Conservation (phyloP, 129 eudicot species). For the Helianthus tuberosus region DNA sequence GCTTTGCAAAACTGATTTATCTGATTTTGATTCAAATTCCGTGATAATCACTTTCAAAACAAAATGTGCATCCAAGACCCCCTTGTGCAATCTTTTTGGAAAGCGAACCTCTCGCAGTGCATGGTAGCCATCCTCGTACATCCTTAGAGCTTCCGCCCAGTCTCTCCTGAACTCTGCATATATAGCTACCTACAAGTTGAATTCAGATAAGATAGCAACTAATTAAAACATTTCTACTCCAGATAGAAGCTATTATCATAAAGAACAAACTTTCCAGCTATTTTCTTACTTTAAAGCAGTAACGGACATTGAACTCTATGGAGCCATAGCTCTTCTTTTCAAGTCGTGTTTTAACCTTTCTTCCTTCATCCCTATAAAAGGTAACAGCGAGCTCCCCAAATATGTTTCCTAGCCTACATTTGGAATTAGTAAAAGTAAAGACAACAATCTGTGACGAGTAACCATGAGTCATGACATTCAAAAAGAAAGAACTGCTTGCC, state of each 20-base stretch:
- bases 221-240: constrained; percentile 10
- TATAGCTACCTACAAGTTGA: constrained; percentile 85
- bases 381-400: constrained; percentile 72
- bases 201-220: constrained; percentile 28
- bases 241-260: constrained; percentile 6
- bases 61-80: background rate
- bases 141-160: constrained; percentile 86
- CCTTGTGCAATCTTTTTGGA: background rate
- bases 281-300: constrained; percentile 80
- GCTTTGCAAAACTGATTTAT: background rate
- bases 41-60: background rate
- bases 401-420: constrained; percentile 66
- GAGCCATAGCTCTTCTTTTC: constrained; percentile 69
- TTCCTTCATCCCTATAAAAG: constrained; percentile 92
- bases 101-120: constrained; percentile 81
- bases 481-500: constrained; percentile 46
- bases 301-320: constrained; percentile 69
- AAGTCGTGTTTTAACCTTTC: constrained; percentile 76
- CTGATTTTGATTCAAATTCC: background rate
- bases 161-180: constrained; percentile 97
- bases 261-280: constrained; percentile 8
- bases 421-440: constrained; percentile 7
- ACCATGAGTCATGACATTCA: constrained; percentile 17
- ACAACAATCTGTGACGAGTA: constrained; percentile 15
- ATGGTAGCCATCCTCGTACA: constrained; percentile 94